A percentile compares a stretch with the other conserved stretches of the same genome.
Evolutionary conservation across 306 rosid genomes (phyloP).

Genomic region (Crataegus laevigata): DNA sequence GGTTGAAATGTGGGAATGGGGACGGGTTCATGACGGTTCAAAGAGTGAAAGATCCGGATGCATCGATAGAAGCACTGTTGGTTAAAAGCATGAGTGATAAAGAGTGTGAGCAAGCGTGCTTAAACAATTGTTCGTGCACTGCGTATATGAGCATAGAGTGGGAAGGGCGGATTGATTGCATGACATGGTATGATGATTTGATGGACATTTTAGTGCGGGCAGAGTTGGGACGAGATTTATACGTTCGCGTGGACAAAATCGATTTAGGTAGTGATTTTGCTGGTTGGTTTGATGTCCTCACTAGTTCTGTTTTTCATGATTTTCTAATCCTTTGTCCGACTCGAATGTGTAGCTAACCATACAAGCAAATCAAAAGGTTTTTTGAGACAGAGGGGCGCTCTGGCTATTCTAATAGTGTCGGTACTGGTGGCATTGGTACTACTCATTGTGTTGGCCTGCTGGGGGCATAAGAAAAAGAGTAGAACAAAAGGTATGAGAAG

Average conservation of each 20-base stretch:
- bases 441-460: background rate
- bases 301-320: too few relatives aligned
- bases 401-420: background rate
- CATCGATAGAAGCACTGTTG: slow-evolving; percentile 18
- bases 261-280: background rate
- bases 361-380: background rate
- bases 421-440: background rate
- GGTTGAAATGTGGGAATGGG: slow-evolving; percentile 26
- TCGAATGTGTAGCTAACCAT: slow-evolving; percentile 2
- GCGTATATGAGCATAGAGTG: slow-evolving; percentile 31
- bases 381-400: background rate
- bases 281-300: too few relatives aligned
- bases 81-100: slow-evolving; percentile 3
- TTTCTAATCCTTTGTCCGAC: background rate
- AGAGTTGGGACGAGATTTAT: slow-evolving; percentile 29
- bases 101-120: slow-evolving; percentile 32
- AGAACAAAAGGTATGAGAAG: slow-evolving; percentile 4
- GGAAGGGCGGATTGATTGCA: slow-evolving; percentile 29
- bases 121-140: slow-evolving; percentile 40
- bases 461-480: background rate
- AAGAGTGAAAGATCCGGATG: slow-evolving; percentile 41
- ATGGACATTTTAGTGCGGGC: slow-evolving; percentile 28
- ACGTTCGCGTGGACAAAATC: slow-evolving; percentile 31
- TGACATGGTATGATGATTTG: slow-evolving; percentile 41
- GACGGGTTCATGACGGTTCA: slow-evolving; percentile 40